These are phyloP conservation scores for Cystobasidium tubakii DNA, from an alignment of 768 basidiomycete genomes.

Conservation along the genomic window DNA sequence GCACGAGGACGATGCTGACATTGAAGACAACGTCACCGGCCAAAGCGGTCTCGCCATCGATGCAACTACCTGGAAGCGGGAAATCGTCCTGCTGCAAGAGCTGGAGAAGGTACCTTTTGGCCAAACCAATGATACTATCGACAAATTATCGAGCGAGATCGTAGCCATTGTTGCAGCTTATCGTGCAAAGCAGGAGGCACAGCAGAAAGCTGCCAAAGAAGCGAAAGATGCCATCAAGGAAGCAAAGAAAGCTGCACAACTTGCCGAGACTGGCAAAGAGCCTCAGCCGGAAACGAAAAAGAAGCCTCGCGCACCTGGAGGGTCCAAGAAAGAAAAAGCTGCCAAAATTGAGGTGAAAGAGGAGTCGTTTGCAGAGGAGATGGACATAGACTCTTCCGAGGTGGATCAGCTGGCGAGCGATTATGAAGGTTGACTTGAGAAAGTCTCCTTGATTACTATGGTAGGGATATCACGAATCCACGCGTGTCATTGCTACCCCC, in stretches of 20 bases:
- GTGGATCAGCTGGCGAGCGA: slow-evolving; percentile 21
- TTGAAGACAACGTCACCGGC: not conserved
- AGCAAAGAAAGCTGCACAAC: slow-evolving; percentile 23
- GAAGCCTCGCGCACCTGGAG: not conserved
- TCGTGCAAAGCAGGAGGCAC: not conserved
- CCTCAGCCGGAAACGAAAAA: not conserved
- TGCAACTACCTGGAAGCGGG: slow-evolving; percentile 57
- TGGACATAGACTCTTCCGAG: slow-evolving; percentile 1
- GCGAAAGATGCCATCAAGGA: slow-evolving; percentile 11
- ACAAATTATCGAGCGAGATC: slow-evolving; percentile 19
- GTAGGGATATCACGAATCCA: too few relatives aligned
- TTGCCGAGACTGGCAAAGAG: not conserved
- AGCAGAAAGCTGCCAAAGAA: slow-evolving; percentile 2
- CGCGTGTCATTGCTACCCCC: too few relatives aligned
- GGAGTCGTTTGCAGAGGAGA: not conserved
- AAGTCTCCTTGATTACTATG: not conserved
- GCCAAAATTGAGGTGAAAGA: slow-evolving; percentile 10
- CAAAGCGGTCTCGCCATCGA: not conserved
- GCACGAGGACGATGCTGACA: not conserved
- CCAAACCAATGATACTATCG: not conserved
- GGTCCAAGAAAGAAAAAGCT: slow-evolving; percentile 22
- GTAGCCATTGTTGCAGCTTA: slow-evolving; percentile 8
- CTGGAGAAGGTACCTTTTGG: slow-evolving; percentile 41
- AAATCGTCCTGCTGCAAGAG: slow-evolving; percentile 61
- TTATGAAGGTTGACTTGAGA: not conserved